These are phyloP conservation scores for Globisporangium viniferum DNA, from an alignment of 352 stramenopile genomes.

Conservation along the genomic window DNA sequence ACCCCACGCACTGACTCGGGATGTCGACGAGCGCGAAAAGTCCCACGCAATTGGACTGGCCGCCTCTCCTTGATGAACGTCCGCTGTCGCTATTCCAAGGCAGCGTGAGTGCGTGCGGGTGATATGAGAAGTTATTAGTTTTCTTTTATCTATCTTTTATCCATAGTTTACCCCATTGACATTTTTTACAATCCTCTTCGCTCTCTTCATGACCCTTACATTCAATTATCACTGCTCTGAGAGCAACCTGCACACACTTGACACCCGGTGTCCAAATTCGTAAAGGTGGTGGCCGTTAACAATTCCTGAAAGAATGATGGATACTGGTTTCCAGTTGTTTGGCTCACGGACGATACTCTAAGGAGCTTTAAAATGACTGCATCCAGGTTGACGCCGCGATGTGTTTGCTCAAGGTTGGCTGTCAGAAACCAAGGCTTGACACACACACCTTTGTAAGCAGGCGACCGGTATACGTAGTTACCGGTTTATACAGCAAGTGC, in stretches of 20 bases:
- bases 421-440: too few relatives aligned
- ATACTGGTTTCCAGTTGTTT: too few relatives aligned
- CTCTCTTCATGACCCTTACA: neutral
- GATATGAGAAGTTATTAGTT: slow-evolving; percentile 26
- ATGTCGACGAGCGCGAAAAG: slow-evolving; percentile 1
- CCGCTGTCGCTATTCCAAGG: slow-evolving; percentile 41
- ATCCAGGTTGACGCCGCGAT: too few relatives aligned
- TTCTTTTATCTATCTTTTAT: neutral
- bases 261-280: too few relatives aligned
- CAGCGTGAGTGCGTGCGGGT: slow-evolving; percentile 35
- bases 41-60: slow-evolving; percentile 10
- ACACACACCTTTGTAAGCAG: neutral
- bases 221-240: neutral
- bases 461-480: neutral
- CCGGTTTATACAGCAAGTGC: neutral
- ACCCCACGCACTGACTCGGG: slow-evolving; percentile 10
- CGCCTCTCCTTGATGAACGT: slow-evolving; percentile 36
- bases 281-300: too few relatives aligned
- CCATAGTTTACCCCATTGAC: too few relatives aligned
- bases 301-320: too few relatives aligned
- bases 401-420: too few relatives aligned
- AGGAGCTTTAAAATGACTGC: too few relatives aligned
- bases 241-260: too few relatives aligned
- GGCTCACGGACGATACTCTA: too few relatives aligned
- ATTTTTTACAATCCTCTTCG: neutral